phyloP scores from a whole-genome alignment of 78 protist genomes.

The Emiliania huxleyi region DNA sequence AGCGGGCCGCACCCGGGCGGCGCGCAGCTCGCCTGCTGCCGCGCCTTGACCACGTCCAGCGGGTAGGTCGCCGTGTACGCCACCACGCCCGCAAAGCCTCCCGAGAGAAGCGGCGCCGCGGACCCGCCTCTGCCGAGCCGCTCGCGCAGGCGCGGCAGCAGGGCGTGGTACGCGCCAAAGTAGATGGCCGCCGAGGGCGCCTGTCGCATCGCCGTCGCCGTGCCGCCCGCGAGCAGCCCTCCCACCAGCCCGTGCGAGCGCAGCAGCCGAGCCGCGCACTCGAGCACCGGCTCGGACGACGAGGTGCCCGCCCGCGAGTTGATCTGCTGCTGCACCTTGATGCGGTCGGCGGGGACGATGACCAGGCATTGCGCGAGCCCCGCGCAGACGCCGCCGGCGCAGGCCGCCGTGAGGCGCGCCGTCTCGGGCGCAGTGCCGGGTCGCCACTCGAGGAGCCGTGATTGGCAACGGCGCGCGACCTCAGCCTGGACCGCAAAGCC shows the following conservation, averaged over 20 bases:
- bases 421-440: neutral
- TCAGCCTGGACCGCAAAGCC: neutral
- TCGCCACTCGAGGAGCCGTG: neutral
- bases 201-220: neutral
- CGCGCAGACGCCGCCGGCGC: neutral
- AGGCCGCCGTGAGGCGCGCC: neutral
- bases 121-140: neutral
- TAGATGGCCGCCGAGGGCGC: neutral
- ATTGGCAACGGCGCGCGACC: neutral
- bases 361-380: neutral
- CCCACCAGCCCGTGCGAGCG: neutral
- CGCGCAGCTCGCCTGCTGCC: neutral
- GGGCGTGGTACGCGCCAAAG: neutral
- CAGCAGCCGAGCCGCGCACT: neutral
- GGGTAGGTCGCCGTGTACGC: neutral
- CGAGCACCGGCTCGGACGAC: neutral
- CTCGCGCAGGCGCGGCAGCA: neutral
- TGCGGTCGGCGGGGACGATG: neutral
- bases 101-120: neutral
- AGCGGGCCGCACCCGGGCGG: neutral
- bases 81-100: neutral
- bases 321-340: neutral
- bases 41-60: neutral
- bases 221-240: neutral
- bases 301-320: neutral